Percentiles rank a stretch among this genome's conserved stretches.
phyloP scores from a whole-genome alignment of 768 basidiomycete species.

The Russula virescens region DNA sequence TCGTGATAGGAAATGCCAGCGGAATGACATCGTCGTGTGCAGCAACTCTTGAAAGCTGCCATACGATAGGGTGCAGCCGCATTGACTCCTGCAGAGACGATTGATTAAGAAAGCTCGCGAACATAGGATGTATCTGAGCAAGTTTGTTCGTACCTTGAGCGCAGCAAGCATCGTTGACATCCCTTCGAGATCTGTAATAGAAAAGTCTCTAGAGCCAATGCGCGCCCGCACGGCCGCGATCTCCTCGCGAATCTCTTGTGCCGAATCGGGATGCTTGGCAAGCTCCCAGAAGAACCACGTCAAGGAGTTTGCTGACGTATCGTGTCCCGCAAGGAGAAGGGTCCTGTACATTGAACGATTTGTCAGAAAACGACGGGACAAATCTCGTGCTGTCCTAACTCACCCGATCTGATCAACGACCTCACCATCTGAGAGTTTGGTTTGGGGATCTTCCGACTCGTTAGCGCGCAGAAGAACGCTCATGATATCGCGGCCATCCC shows the following conservation, averaged over 20 bases:
- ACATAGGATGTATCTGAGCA: background rate
- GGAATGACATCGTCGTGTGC: slow-evolving; percentile 33
- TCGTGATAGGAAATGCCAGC: slow-evolving; percentile 30
- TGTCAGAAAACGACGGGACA: background rate
- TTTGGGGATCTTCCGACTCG: slow-evolving; percentile 28
- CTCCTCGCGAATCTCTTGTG: slow-evolving; percentile 30
- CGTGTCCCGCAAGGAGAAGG: slow-evolving; percentile 26
- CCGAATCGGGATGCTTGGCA: slow-evolving; percentile 27
- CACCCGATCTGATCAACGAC: slow-evolving; percentile 33
- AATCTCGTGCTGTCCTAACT: slow-evolving; percentile 1
- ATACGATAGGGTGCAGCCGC: slow-evolving; percentile 32
- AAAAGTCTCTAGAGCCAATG: slow-evolving; percentile 29
- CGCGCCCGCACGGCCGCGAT: slow-evolving; percentile 26
- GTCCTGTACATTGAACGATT: background rate
- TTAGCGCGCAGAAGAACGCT: slow-evolving; percentile 35
- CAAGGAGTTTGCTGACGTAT: slow-evolving; percentile 31
- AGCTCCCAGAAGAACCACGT: slow-evolving; percentile 32
- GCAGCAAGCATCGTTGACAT: slow-evolving; percentile 32
- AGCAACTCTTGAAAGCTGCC: slow-evolving; percentile 28
- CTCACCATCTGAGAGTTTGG: slow-evolving; percentile 30
- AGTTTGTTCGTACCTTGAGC: slow-evolving; percentile 29
- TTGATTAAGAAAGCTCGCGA: background rate
- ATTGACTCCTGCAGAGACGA: slow-evolving; percentile 26
- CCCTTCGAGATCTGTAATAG: slow-evolving; percentile 31
- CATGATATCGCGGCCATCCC: slow-evolving; percentile 32